These are phyloP conservation scores for Diaporthe eres DNA, from an alignment of 2,329 filamentous ascomycete species.

Conservation along the genomic window DNA sequence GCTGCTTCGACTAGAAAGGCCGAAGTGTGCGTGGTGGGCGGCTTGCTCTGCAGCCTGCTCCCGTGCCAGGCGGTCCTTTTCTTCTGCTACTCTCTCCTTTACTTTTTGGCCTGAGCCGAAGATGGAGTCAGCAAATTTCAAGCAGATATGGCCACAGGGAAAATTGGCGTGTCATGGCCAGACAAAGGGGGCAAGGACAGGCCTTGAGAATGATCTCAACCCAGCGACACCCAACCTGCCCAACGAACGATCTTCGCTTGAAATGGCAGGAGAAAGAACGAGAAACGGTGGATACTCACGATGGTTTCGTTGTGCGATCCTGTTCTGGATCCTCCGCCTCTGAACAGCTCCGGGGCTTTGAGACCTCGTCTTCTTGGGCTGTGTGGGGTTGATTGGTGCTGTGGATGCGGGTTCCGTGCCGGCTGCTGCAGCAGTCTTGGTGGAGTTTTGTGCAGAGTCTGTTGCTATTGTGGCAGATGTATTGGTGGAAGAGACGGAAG, in stretches of 20 bases:
- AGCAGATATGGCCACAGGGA: not conserved
- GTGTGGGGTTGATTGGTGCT: conserved; percentile 15
- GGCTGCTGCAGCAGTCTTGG: not conserved
- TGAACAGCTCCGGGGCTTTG: conserved; percentile 19
- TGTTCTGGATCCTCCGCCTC: conserved; percentile 21
- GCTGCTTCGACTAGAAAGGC: conserved; percentile 16
- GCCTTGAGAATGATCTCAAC: not conserved
- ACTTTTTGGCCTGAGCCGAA: conserved; percentile 7
- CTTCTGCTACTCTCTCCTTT: conserved; percentile 22
- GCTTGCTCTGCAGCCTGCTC: conserved; percentile 26
- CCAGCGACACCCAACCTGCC: not conserved
- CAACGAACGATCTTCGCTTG: not conserved
- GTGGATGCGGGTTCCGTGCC: not conserved
- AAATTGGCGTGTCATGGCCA: not conserved
- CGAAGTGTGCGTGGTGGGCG: conserved; percentile 16
- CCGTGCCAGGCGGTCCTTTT: conserved; percentile 22
- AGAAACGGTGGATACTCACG: not conserved
- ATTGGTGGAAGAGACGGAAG: conserved; percentile 13
- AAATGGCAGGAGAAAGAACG: not conserved
- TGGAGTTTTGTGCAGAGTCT: not conserved
- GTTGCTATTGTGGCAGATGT: not conserved
- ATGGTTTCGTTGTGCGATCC: conserved; percentile 29
- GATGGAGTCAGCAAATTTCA: not conserved
- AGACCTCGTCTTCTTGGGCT: conserved; percentile 20
- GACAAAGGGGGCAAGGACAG: not conserved